phyloP scores from a whole-genome alignment of 805 yeast species.

The Starmerella potacharoeniae region DNA sequence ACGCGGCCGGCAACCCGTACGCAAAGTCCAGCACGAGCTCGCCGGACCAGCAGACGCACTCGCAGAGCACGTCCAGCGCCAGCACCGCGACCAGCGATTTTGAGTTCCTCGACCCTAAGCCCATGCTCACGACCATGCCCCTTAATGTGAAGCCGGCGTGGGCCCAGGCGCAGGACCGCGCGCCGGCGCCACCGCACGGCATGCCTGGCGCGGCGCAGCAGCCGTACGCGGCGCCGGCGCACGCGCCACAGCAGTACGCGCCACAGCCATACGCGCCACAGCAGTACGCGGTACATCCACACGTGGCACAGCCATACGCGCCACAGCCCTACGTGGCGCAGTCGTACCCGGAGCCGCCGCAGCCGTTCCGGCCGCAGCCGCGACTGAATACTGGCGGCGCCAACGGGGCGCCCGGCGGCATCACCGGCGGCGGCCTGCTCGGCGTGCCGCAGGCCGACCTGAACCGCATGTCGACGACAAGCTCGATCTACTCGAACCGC shows the following conservation, averaged over 20 bases:
- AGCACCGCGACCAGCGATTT: constrained; percentile 6
- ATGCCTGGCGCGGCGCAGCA: not conserved
- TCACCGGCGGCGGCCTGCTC: not conserved
- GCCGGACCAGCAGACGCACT: not conserved
- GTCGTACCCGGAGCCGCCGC: not conserved
- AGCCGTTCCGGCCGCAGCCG: not conserved
- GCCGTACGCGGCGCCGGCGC: not conserved
- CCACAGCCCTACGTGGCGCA: not conserved
- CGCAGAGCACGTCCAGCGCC: constrained; percentile 1
- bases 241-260: not conserved
- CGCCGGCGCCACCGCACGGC: too few relatives aligned
- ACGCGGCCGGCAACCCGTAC: not conserved
- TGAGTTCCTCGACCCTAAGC: not conserved
- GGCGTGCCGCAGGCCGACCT: not conserved
- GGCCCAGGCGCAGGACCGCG: constrained; percentile 1
- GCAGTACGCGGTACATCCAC: not conserved
- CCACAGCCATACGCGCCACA: not conserved
- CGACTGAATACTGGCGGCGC: not conserved
- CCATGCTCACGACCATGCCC: not conserved
- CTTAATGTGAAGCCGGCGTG: not conserved
- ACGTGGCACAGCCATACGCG: not conserved
- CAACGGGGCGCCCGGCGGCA: not conserved
- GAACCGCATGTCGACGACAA: constrained; percentile 5
- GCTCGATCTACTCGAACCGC: constrained; percentile 12
- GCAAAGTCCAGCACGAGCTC: not conserved